Percentiles rank a stretch among this genome's conserved stretches.
phyloP scores from a whole-genome alignment of 305 asterid genomes.

The Withania somnifera region DNA sequence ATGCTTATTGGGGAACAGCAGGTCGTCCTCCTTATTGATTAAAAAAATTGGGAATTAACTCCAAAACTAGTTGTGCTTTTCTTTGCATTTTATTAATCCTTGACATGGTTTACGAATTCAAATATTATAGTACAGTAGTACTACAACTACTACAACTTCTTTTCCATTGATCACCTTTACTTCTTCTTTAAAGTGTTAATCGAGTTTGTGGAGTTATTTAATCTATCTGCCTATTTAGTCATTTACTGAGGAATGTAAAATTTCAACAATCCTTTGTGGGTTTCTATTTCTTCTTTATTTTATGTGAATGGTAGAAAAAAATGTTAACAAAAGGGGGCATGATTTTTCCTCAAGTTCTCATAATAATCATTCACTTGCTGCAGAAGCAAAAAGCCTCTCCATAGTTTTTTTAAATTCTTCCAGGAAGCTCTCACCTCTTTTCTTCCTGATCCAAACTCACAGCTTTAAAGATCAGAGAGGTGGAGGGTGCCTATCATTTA shows the following conservation, averaged over 20 bases:
- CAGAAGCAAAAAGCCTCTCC: slow-evolving; percentile 19
- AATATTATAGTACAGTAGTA: not conserved
- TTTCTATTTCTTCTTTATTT: not conserved
- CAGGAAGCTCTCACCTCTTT: too few relatives aligned
- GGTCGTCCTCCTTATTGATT: slow-evolving; percentile 48
- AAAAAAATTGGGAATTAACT: not conserved
- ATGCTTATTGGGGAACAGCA: slow-evolving; percentile 46
- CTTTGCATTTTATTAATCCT: not conserved
- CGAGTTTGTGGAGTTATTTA: slow-evolving; percentile 1
- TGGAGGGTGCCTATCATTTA: too few relatives aligned
- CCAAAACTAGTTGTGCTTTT: not conserved
- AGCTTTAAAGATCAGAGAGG: too few relatives aligned
- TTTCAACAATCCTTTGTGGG: slow-evolving; percentile 42
- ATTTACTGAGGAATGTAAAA: slow-evolving; percentile 33
- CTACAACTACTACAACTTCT: not conserved
- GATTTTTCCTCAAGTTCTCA: slow-evolving; percentile 8
- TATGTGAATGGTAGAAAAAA: not conserved
- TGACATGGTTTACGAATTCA: slow-evolving; percentile 1
- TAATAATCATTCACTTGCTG: slow-evolving; percentile 38
- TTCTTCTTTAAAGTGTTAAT: slow-evolving; percentile 7
- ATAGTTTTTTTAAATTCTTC: too few relatives aligned
- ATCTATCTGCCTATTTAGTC: slow-evolving; percentile 3
- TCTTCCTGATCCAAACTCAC: not conserved
- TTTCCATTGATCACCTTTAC: not conserved
- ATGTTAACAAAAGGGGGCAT: not conserved